Conservation (phyloP, 495 filamentous ascomycete genomes). For the Beverwykella pulmonaria region DNA sequence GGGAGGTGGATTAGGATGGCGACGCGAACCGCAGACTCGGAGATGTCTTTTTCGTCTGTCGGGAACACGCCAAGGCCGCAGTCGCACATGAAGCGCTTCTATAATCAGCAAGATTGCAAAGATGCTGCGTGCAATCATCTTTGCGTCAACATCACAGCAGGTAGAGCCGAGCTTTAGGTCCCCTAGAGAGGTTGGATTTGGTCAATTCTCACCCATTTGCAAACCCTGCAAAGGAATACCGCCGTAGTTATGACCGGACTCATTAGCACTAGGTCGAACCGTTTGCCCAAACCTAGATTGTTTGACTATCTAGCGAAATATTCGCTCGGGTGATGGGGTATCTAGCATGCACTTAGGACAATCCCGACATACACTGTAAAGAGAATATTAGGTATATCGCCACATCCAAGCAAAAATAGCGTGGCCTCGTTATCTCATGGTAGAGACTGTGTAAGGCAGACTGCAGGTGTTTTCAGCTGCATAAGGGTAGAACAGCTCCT, state of each 20-base stretch:
- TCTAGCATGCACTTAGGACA: not conserved
- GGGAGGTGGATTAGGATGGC: slow-evolving; percentile 12
- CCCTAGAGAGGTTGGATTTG: slow-evolving; percentile 6
- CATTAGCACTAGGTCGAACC: not conserved
- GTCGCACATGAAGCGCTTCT: slow-evolving; percentile 12
- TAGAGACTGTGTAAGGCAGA: slow-evolving; percentile 52
- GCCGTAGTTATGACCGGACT: too few species aligned
- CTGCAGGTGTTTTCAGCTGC: slow-evolving; percentile 56
- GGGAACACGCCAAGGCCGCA: slow-evolving; percentile 21
- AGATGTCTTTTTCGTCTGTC: not conserved
- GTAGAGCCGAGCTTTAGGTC: slow-evolving; percentile 44
- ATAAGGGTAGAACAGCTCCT: slow-evolving; percentile 46
- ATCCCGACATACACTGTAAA: slow-evolving; percentile 22
- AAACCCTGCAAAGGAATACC: too few species aligned
- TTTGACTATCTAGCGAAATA: too few species aligned
- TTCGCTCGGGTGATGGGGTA: too few species aligned
- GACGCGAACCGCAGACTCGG: slow-evolving; percentile 5
- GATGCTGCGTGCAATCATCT: slow-evolving; percentile 44
- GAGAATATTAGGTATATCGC: slow-evolving; percentile 33
- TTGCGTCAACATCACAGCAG: slow-evolving; percentile 55
- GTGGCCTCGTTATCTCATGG: slow-evolving; percentile 52
- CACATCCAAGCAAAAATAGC: slow-evolving; percentile 54
- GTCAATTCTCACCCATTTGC: not conserved
- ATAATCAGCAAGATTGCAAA: not conserved
- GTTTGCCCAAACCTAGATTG: not conserved